Evolutionary conservation across 2,329 filamentous ascomycete genomes (phyloP).

Genomic region (Cercospora sp.): DNA sequence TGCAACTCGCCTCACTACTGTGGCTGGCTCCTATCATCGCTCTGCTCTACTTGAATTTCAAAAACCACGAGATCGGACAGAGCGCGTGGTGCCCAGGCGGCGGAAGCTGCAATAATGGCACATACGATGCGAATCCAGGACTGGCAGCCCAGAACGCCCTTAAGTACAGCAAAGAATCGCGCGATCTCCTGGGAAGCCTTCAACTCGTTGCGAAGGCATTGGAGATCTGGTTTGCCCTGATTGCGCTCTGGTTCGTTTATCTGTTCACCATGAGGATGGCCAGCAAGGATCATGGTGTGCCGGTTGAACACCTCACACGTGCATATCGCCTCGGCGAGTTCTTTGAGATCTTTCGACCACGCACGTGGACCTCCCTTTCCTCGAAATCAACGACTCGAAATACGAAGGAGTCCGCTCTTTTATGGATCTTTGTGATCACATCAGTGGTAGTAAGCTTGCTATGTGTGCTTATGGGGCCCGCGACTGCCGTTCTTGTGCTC

Average conservation of each 20-base stretch:
- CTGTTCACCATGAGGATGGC: constrained; percentile 33
- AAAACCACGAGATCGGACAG: constrained; percentile 32
- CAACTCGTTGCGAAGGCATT: constrained; percentile 37
- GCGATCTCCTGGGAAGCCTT: constrained; percentile 32
- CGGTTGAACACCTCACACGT: constrained; percentile 33
- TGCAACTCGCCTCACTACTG: constrained; percentile 29
- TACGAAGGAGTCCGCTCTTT: not conserved
- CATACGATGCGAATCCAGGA: not conserved
- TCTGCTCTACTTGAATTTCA: constrained; percentile 34
- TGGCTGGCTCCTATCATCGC: constrained; percentile 35
- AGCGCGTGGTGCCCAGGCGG: constrained; percentile 34
- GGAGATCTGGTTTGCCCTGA: constrained; percentile 38
- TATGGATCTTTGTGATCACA: not conserved
- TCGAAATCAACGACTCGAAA: not conserved
- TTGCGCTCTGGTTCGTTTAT: constrained; percentile 35
- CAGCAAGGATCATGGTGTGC: constrained; percentile 28
- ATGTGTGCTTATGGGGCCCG: constrained; percentile 20
- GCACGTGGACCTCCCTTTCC: not conserved
- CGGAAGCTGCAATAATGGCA: constrained; percentile 22
- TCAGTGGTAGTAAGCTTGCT: not conserved
- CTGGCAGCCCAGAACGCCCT: not conserved
- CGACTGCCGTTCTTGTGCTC: constrained; percentile 34
- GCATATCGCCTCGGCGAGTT: not conserved
- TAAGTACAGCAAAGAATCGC: not conserved
- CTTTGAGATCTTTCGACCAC: not conserved